Evolutionary conservation across 179 eudicot species (phyloP).

Genomic region (Actinidia arguta): DNA sequence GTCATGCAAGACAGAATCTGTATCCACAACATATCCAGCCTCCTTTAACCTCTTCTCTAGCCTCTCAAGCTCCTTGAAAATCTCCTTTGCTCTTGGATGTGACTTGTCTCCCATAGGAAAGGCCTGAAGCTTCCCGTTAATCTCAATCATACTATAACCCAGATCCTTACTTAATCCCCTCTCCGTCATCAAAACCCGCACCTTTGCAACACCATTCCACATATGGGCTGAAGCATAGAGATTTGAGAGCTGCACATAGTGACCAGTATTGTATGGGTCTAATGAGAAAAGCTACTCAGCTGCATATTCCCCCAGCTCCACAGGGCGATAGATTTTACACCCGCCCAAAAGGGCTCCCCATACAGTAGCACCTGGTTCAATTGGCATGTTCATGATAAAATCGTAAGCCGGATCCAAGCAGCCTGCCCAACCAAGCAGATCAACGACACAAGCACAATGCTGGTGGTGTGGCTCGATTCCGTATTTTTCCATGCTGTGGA

Average conservation of each 20-base stretch:
- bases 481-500: constrained; percentile 61
- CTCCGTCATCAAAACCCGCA: constrained; percentile 59
- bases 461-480: constrained; percentile 69
- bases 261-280: constrained; percentile 66
- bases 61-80: constrained; percentile 41
- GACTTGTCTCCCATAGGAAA: constrained; percentile 59
- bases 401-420: constrained; percentile 56
- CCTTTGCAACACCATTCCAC: constrained; percentile 64
- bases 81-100: constrained; percentile 59
- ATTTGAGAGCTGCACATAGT: constrained; percentile 78
- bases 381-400: constrained; percentile 62
- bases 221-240: constrained; percentile 67
- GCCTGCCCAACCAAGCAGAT: constrained; percentile 82
- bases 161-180: constrained; percentile 65
- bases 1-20: constrained; percentile 59
- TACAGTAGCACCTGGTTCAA: constrained; percentile 59
- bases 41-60: constrained; percentile 53
- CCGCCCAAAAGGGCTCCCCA: constrained; percentile 82
- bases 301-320: constrained; percentile 65
- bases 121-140: constrained; percentile 55
- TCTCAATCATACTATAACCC: constrained; percentile 66
- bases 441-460: constrained; percentile 81
- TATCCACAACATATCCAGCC: constrained; percentile 54
- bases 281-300: constrained; percentile 57
- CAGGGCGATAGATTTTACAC: constrained; percentile 67